Base-by-base conservation (phyloP, 2,329 filamentous ascomycete genomes). In the Hymenoscyphus scutula region DNA sequence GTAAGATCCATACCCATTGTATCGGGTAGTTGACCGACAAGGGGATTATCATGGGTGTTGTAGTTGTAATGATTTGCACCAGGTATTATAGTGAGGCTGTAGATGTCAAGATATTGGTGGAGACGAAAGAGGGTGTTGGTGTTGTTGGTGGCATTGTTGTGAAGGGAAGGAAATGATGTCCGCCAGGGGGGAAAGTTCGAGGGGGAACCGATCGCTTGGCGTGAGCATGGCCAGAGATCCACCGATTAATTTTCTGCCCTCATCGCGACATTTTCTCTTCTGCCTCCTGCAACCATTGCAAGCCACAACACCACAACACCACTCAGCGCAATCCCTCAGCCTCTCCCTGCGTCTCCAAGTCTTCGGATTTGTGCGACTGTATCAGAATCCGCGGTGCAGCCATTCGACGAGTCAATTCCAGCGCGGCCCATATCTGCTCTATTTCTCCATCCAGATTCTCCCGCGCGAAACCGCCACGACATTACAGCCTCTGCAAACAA, bases 381-480 rank as follows among this genome's bases (percentile, higher is more conserved):
- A 48, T 48, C 41, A 48, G 41, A 48, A 23, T 23, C 41, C 23
- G 41, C 41, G 23, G 41, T 23, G 41, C 41, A 19, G 41, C 41
- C 41, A 19, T 23, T 48, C 23, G 41, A 48, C n/a, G 19, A 48
- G 41, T 48, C 41, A 48, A 48, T 48, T 48, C 41, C 41, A 48
- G 10, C 41, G 41, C 41, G 41, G 41, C 41, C 41, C n/a, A 48
- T 45, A 45, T 45, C 38, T 45, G 17, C 3, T 45, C 38, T n/a
- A 45, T 19, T 45, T 19, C 38, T 45, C 38, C 38, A n/a, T 45
- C 41, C 41, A 23, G 23, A 48, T 48, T 48, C 5, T 23, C n/a
- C n/a, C n/a, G n/a, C 41, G 41, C 41, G 41, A 19, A 23, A 19
- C 41, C 41, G 41, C 8, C n/a, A 48, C 41, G 41, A 48, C 13